phyloP scores from a whole-genome alignment of 2,329 filamentous ascomycete species.

The Chalara sp. region DNA sequence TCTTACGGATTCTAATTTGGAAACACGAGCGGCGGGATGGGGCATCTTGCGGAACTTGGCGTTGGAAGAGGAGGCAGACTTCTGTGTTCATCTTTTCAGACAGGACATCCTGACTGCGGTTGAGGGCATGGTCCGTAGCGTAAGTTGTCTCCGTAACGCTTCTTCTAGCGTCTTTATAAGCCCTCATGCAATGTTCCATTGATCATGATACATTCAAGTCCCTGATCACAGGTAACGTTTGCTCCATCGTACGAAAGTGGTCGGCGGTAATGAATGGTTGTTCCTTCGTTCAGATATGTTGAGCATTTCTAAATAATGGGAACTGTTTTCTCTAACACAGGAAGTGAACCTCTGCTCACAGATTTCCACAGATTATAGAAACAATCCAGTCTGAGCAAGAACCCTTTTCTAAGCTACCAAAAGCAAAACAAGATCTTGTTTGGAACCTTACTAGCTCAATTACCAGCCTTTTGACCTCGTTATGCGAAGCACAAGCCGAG shows the following conservation, averaged over 20 bases:
- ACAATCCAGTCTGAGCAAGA: conserved; percentile 28
- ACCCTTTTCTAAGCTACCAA: conserved; percentile 40
- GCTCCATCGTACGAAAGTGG: too few species aligned
- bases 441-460: conserved; percentile 50
- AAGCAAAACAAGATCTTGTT: conserved; percentile 45
- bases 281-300: too few species aligned
- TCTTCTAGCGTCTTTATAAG: not conserved
- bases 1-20: conserved; percentile 54
- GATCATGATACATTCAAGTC: too few species aligned
- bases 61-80: conserved; percentile 58
- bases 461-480: conserved; percentile 42
- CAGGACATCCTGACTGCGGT: conserved; percentile 55
- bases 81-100: conserved; percentile 58
- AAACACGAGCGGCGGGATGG: conserved; percentile 62
- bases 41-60: conserved; percentile 55
- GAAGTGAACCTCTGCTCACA: not conserved
- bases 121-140: conserved; percentile 46
- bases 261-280: too few species aligned
- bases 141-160: conserved; percentile 28
- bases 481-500: conserved; percentile 55
- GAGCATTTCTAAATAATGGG: too few species aligned
- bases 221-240: too few species aligned
- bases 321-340: too few species aligned
- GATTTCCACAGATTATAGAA: conserved; percentile 21
- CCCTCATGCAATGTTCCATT: conserved; percentile 2